Evolutionary conservation across 2,329 filamentous ascomycete genomes (phyloP), one percentile per base, ranked within the genome.

Genomic region (Paramyrothecium sp.): DNA sequence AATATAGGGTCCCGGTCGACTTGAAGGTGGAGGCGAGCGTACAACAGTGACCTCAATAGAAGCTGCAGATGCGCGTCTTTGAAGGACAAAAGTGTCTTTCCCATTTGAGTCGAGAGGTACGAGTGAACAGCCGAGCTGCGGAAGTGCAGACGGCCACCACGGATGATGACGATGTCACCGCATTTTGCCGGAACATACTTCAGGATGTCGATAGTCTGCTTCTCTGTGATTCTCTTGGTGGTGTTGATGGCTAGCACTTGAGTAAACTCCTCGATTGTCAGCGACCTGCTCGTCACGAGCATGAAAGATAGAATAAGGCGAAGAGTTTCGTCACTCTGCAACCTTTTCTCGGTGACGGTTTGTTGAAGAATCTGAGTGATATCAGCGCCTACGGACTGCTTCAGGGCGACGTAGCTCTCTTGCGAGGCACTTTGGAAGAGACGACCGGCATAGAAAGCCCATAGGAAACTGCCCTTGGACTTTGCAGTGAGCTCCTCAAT

Each of bases 391-490:
- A 63, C 38, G 16, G 55, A 55, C 54, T 63, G 58, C 11, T 50
- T 56, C 3, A 55, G 33, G 0, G 56, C 50, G 0, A 58, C 34
- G 46, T 65, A 61, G 0, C 19, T 21, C 7, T 65, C 59, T 8
- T 56, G 54, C n/a, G 62, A 55, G 2, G 22, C 23, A 23, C 69
- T 65, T 44, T 67, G 65, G 17, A 69, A 19, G 55, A 77, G 57
- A 0, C 66, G 65, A 1, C 68, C 61, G 1, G 66, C 67, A 5
- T 74, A 65, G 49, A 73, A 75, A 2, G 71, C 73, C 66, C 72
- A 76, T 4, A 76, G 64, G 56, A 76, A 76, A 17, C 65, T 73
- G 0, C 71, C 69, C 53, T 69, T 70, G 21, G 74, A 65, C 56
- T 72, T 71, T 23, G 61, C 58, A 1, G 69, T 62, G 3, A 77